Evolutionary conservation across 306 rosid genomes (phyloP), one percentile per base, ranked within the genome.

Genomic region (Casuarina equisetifolia): DNA sequence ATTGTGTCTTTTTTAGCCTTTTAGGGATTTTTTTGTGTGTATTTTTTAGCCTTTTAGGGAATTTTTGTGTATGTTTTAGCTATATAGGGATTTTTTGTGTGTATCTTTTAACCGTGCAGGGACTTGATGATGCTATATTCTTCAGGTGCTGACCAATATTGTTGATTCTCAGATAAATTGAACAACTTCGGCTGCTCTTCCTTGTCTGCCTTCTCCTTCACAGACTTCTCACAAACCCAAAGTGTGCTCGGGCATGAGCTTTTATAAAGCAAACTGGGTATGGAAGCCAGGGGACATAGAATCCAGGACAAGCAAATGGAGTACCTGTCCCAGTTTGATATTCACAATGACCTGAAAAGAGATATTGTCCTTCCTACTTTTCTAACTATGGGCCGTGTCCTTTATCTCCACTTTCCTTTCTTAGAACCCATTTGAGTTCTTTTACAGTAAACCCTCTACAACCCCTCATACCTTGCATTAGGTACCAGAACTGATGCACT

Each of bases 361-460:
- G 89, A 89, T 84, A 82, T 85, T 91, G 87, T 90, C 92, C 85
- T 86, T 89, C 79, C 81, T 35, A 49, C 88, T 81, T 87, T 79
- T 74, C 77, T 83, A 71, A 80, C 72, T 44, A 78, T 80, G 93
- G 93, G 79, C 66, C 32, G 75, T 11, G 63, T 83, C 79, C 78
- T 78, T 83, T 72, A 43, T 55, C 77, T 81, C 74, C 77, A 67
- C 77, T 83, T 85, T 83, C 84, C 82, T 67, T 86, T 84, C 83
- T 84, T 66, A 81, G 78, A 61, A 43, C 45, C 80, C 79, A 72
- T 81, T 85, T 81, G 74, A 84, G 55, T 79, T 83, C 83, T 69
- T 72, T 35, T 46, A 69, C 70, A 80, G 67, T 74, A 52, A 76
- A 62, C 76, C 55, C 77, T 69, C 61, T 68, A 51, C 55, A 58